phyloP scores from a whole-genome alignment of 129 eudicot genomes.

The Helianthus tuberosus region DNA sequence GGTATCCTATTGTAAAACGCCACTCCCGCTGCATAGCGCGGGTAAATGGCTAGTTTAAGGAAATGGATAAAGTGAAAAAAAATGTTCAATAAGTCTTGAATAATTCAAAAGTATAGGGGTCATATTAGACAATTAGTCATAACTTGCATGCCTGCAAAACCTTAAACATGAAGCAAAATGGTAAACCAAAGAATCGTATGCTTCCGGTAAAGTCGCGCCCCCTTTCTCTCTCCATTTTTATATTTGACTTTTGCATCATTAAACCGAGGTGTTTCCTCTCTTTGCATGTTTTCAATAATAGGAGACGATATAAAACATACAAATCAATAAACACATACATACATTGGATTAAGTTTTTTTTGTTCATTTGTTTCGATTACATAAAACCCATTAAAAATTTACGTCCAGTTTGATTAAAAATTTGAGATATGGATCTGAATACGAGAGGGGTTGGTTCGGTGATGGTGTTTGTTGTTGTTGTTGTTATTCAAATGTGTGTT shows the following conservation, averaged over 20 bases:
- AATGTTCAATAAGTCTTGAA: too few species aligned
- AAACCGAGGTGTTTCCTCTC: constrained; percentile 12
- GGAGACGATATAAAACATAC: background rate
- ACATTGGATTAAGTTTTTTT: background rate
- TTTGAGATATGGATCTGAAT: constrained; percentile 42
- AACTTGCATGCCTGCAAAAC: background rate
- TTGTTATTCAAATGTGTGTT: constrained; percentile 27
- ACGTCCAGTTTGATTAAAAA: background rate
- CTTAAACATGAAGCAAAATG: background rate
- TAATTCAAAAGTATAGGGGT: background rate
- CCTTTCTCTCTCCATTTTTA: constrained; percentile 10
- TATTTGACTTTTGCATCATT: constrained; percentile 6
- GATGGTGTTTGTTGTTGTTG: constrained; percentile 25
- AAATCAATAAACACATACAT: background rate
- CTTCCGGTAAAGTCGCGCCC: constrained; percentile 15
- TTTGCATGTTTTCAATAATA: background rate
- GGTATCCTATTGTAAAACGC: too few species aligned
- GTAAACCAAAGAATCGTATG: background rate
- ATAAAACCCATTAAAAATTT: background rate
- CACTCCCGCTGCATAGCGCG: too few species aligned
- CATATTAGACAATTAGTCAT: background rate
- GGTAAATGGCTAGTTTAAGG: too few species aligned
- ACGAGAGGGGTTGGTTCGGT: constrained; percentile 22
- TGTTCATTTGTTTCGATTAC: background rate
- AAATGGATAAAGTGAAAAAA: too few species aligned